A percentile compares a stretch with the other conserved stretches of the same genome.
Evolutionary conservation across 2,329 filamentous ascomycete species (phyloP).

Genomic region (Cordyceps farinosa): DNA sequence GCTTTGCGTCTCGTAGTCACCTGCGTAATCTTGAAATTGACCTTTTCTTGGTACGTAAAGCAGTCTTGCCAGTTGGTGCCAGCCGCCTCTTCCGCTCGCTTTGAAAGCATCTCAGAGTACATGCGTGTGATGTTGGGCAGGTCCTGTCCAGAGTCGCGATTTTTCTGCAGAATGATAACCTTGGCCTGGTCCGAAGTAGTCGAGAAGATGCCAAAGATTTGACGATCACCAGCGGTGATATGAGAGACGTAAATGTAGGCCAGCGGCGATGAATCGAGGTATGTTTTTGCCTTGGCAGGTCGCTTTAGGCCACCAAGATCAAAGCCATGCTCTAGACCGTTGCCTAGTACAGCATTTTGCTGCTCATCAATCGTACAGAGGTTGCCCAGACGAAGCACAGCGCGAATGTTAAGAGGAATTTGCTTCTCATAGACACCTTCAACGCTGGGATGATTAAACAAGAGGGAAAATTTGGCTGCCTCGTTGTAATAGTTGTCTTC

Average conservation of each 20-base stretch:
- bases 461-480: slow-evolving; percentile 71
- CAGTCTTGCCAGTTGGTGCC: slow-evolving; percentile 73
- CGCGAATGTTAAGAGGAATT: slow-evolving; percentile 79
- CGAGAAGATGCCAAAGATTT: slow-evolving; percentile 92
- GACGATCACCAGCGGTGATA: slow-evolving; percentile 81
- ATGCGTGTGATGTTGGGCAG: slow-evolving; percentile 88
- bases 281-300: slow-evolving; percentile 60
- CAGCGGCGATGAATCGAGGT: slow-evolving; percentile 70
- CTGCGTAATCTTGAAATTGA: slow-evolving; percentile 82
- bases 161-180: slow-evolving; percentile 82
- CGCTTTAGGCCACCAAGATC: slow-evolving; percentile 74
- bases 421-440: slow-evolving; percentile 97
- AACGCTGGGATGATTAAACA: slow-evolving; percentile 90
- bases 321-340: slow-evolving; percentile 90
- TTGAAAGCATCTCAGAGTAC: slow-evolving; percentile 72
- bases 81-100: slow-evolving; percentile 61
- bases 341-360: slow-evolving; percentile 86
- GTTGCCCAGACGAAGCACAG: slow-evolving; percentile 85
- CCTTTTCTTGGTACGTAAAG: slow-evolving; percentile 80
- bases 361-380: slow-evolving; percentile 89
- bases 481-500: slow-evolving; percentile 87
- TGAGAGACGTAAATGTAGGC: slow-evolving; percentile 92
- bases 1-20: slow-evolving; percentile 89
- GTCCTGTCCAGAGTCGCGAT: slow-evolving; percentile 71
- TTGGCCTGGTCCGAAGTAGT: slow-evolving; percentile 75